phyloP scores from a whole-genome alignment of 1,284 basidiomycete species.

The Cutaneotrichosporon arboriforme region DNA sequence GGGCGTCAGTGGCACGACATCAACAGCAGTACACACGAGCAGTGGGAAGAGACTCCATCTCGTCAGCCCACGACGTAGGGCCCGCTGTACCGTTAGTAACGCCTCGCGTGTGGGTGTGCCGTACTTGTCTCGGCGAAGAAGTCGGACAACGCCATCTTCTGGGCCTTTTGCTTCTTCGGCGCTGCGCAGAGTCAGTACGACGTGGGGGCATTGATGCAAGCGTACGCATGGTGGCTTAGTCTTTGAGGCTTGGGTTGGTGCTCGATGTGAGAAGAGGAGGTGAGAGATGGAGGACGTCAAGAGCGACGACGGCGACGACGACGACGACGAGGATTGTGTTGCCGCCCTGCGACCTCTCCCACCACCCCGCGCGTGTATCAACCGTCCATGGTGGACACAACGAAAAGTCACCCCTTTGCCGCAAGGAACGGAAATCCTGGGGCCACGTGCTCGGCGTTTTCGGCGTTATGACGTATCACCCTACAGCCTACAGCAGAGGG shows the following conservation, averaged over 20 bases:
- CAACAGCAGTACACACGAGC: conserved; percentile 11
- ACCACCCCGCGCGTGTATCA: no score
- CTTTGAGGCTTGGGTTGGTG: background rate
- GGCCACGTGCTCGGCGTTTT: no score
- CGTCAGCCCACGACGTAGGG: conserved; percentile 8
- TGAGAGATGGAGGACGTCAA: background rate
- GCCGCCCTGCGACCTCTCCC: no score
- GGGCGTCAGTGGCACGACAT: conserved; percentile 8
- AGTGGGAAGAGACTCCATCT: conserved; percentile 16
- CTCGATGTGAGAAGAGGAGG: background rate
- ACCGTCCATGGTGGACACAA: no score
- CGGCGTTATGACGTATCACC: no score
- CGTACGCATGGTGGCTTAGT: conserved; percentile 7
- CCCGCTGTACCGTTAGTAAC: conserved; percentile 3
- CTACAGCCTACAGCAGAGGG: no score
- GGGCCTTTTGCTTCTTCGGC: conserved; percentile 63
- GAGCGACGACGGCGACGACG: no score
- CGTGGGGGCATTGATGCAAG: no score
- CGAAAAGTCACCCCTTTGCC: no score
- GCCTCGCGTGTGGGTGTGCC: background rate
- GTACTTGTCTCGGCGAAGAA: conserved; percentile 81
- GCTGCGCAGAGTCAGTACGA: conserved; percentile 27
- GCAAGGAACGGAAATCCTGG: no score
- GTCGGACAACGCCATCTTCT: conserved; percentile 84
- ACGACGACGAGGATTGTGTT: no score